Evolutionary conservation across 148 eudicot species (phyloP).

Genomic region (Amaranthus palmeri): DNA sequence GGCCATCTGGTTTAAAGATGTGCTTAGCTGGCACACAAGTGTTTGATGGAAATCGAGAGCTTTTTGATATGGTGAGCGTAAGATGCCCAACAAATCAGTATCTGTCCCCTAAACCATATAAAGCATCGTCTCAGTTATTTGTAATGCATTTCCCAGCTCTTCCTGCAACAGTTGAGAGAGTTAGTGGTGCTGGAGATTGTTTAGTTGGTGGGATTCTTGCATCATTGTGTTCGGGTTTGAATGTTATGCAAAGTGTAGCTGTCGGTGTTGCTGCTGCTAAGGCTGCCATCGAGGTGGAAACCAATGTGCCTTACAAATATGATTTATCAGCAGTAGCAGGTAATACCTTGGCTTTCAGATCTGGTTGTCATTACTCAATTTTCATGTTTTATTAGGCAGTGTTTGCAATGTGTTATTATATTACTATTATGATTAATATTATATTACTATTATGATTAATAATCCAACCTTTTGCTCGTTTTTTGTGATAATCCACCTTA

Average conservation of each 20-base stretch:
- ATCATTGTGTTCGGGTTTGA: constrained; percentile 71
- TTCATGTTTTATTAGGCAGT: neutral
- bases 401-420: neutral
- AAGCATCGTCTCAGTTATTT: constrained; percentile 34
- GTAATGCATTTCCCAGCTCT: constrained; percentile 82
- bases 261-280: constrained; percentile 92
- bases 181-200: constrained; percentile 98
- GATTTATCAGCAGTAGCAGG: constrained; percentile 59
- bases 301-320: constrained; percentile 60
- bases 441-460: neutral
- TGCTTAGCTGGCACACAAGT: constrained; percentile 20
- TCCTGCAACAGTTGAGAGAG: constrained; percentile 61
- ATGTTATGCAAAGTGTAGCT: constrained; percentile 77
- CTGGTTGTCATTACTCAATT: neutral
- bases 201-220: constrained; percentile 85
- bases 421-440: neutral
- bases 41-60: constrained; percentile 28
- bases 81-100: constrained; percentile 50
- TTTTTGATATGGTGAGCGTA: constrained; percentile 40
- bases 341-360: constrained; percentile 12
- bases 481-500: neutral
- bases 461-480: neutral
- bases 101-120: constrained; percentile 19
- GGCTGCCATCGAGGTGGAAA: constrained; percentile 62
- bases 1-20: constrained; percentile 27